A percentile compares a stretch with the other conserved stretches of the same genome.
Evolutionary conservation across 805 yeast species (phyloP).

Genomic region (Starmerella stigmatis): DNA sequence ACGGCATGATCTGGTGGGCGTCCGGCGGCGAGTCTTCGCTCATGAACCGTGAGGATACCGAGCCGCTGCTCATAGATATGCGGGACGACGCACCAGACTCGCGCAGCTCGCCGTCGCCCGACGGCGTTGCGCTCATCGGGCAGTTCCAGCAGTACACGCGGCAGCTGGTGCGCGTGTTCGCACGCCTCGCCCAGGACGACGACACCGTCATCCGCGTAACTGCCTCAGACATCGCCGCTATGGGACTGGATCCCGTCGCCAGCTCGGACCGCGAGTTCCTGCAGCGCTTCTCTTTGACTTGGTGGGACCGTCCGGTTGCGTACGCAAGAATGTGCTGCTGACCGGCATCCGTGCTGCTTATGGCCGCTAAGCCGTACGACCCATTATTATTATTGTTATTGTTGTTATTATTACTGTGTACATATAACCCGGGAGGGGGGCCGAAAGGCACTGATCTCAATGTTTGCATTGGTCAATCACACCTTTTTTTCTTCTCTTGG

Average conservation of each 20-base stretch:
- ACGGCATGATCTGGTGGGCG: constrained; percentile 77
- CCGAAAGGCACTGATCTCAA: too few relatives aligned
- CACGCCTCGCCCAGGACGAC: constrained; percentile 33
- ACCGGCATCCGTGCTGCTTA: too few relatives aligned
- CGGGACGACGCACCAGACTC: neutral
- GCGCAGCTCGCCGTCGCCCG: constrained; percentile 22
- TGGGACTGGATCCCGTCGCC: constrained; percentile 51
- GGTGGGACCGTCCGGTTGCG: constrained; percentile 43
- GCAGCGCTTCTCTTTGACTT: constrained; percentile 34
- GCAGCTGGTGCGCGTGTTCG: constrained; percentile 34
- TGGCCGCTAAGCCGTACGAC: too few relatives aligned
- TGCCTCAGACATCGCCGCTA: constrained; percentile 40
- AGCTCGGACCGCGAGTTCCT: constrained; percentile 39
- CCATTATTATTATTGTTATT: too few relatives aligned
- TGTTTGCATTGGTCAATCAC: too few relatives aligned
- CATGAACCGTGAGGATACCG: constrained; percentile 24
- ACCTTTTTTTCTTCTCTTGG: too few relatives aligned
- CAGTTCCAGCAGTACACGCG: constrained; percentile 44
- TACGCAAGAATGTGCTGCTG: constrained; percentile 27
- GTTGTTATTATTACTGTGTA: too few relatives aligned
- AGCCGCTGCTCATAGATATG: constrained; percentile 11
- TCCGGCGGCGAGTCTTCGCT: constrained; percentile 57
- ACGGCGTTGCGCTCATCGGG: constrained; percentile 37
- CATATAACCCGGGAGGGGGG: too few relatives aligned
- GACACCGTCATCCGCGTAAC: constrained; percentile 28